Percentiles rank a stretch among this genome's conserved stretches.
phyloP scores from a whole-genome alignment of 139 green algal species.

The Chlorella sp. region DNA sequence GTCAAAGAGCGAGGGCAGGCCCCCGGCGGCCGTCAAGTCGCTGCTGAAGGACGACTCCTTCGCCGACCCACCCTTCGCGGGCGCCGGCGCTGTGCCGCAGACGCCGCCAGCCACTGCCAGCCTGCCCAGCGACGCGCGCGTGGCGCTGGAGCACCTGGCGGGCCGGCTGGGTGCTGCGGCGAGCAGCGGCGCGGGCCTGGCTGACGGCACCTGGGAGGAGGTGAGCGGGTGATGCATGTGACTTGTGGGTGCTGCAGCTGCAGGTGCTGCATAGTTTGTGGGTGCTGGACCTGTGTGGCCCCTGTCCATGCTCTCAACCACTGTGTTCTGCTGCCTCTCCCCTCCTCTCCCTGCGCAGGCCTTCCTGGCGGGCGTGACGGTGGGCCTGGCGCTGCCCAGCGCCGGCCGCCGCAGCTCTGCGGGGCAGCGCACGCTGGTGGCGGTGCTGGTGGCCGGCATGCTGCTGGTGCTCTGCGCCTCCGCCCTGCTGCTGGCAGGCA shows the following conservation, averaged over 20 bases:
- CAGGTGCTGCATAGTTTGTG: neutral
- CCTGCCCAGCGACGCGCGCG: neutral
- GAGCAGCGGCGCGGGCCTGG: neutral
- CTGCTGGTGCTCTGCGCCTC: slow-evolving; percentile 5
- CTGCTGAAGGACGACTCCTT: neutral
- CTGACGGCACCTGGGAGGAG: neutral
- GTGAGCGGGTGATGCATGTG: neutral
- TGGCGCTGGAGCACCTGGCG: neutral
- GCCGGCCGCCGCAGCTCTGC: neutral
- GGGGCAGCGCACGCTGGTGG: neutral
- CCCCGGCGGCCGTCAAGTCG: neutral
- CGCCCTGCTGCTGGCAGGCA: neutral
- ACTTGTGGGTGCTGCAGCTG: neutral
- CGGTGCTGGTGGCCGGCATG: neutral
- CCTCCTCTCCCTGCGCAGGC: neutral
- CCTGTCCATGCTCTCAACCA: neutral
- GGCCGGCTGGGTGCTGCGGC: slow-evolving; percentile 9
- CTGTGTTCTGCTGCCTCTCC: neutral
- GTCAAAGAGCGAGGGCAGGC: neutral
- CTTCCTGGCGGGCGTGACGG: slow-evolving; percentile 16
- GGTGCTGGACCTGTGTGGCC: neutral
- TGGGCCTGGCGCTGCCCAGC: slow-evolving; percentile 3
- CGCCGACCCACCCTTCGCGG: neutral
- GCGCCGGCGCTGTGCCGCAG: no score
- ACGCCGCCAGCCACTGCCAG: neutral